phyloP scores from a whole-genome alignment of 768 basidiomycete species.

The Trametes punicea region DNA sequence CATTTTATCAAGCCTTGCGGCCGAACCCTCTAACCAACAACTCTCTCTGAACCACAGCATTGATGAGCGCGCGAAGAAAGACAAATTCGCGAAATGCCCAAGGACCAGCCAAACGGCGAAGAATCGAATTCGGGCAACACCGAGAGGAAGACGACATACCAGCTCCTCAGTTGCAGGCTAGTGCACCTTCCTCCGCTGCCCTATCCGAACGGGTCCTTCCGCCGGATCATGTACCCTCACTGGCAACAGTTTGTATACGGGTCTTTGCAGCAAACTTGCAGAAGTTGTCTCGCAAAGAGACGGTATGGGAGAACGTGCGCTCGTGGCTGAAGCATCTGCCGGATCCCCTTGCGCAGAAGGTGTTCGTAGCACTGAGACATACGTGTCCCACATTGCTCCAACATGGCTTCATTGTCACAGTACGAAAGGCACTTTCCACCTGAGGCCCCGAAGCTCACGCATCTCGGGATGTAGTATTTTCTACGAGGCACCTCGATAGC shows the following conservation, averaged over 20 bases:
- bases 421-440: conserved; percentile 32
- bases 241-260: conserved; percentile 50
- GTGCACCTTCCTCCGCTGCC: conserved; percentile 48
- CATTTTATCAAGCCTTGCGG: too few relatives aligned
- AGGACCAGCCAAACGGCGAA: conserved; percentile 30
- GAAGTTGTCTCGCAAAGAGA: conserved; percentile 37
- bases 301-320: conserved; percentile 40
- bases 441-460: not conserved
- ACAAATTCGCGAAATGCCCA: not conserved
- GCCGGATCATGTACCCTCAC: conserved; percentile 35
- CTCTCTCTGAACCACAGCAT: too few relatives aligned
- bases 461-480: conserved; percentile 44
- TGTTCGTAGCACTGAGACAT: conserved; percentile 50
- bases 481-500: conserved; percentile 49
- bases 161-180: conserved; percentile 32
- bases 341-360: conserved; percentile 44
- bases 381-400: conserved; percentile 50
- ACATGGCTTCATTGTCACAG: conserved; percentile 54
- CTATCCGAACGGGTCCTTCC: conserved; percentile 45
- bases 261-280: conserved; percentile 47
- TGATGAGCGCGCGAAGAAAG: conserved; percentile 2
- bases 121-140: not conserved
- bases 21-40: too few relatives aligned
- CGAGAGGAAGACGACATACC: conserved; percentile 36
- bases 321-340: conserved; percentile 47